Evolutionary conservation across 371 early-diverging fungal species (phyloP).

Genomic region (Sporodiniella umbellata): DNA sequence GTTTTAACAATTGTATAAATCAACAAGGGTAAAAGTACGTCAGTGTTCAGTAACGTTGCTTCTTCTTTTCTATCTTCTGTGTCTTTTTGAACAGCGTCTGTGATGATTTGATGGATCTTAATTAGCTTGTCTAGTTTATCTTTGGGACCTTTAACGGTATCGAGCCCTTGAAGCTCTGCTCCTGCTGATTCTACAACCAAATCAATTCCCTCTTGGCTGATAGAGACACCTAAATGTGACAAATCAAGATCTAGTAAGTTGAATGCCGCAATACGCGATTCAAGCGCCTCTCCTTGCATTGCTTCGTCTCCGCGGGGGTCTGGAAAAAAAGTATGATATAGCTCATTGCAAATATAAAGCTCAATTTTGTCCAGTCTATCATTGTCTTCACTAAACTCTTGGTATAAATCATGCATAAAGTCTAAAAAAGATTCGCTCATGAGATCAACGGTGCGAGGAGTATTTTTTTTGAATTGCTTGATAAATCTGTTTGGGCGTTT

Average conservation of each 20-base stretch:
- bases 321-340: slow-evolving; percentile 33
- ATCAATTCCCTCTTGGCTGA: slow-evolving; percentile 40
- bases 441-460: slow-evolving; percentile 24
- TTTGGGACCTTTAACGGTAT: slow-evolving; percentile 38
- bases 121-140: slow-evolving; percentile 48
- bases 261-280: slow-evolving; percentile 69
- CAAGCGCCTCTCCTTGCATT: slow-evolving; percentile 60
- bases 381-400: background rate
- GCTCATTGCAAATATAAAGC: slow-evolving; percentile 32
- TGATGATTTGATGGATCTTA: slow-evolving; percentile 49
- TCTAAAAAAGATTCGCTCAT: slow-evolving; percentile 20
- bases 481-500: too few species aligned
- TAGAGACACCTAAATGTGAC: slow-evolving; percentile 55
- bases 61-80: slow-evolving; percentile 9
- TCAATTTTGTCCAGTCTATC: slow-evolving; percentile 39
- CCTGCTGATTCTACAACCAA: slow-evolving; percentile 44
- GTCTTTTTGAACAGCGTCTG: slow-evolving; percentile 10
- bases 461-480: slow-evolving; percentile 23
- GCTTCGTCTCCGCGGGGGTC: slow-evolving; percentile 47
- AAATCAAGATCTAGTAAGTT: slow-evolving; percentile 58
- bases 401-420: slow-evolving; percentile 28
- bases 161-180: slow-evolving; percentile 45
- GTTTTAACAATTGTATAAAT: slow-evolving; percentile 67
- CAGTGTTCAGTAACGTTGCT: slow-evolving; percentile 39
- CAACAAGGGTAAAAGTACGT: slow-evolving; percentile 62